These are phyloP conservation scores for Angomonas deanei DNA, from an alignment of 208 protist genomes.

Conservation along the genomic window DNA sequence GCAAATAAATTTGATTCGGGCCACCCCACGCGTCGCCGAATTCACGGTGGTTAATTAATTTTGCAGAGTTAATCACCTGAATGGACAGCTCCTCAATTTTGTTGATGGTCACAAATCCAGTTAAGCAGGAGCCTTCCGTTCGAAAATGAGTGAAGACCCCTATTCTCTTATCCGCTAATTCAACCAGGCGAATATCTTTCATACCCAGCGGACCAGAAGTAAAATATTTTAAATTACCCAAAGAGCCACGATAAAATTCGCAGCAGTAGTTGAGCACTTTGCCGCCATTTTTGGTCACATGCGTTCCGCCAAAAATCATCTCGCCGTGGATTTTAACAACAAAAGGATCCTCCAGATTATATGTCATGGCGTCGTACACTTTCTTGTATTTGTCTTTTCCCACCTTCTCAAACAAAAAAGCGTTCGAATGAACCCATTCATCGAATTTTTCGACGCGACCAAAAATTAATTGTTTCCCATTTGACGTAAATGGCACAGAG, in stretches of 20 bases:
- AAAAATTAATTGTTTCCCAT: constrained; percentile 28
- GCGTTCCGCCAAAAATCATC: constrained; percentile 28
- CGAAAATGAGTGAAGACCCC: constrained; percentile 56
- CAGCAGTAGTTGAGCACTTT: constrained; percentile 32
- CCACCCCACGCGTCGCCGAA: constrained; percentile 47
- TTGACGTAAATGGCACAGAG: constrained; percentile 28
- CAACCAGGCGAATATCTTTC: constrained; percentile 32
- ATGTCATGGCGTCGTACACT: constrained; percentile 17
- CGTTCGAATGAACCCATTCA: constrained; percentile 28
- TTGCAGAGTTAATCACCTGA: constrained; percentile 35
- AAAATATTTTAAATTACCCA: constrained; percentile 18
- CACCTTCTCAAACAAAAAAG: constrained; percentile 33
- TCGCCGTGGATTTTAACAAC: constrained; percentile 21
- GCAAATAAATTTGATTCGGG: constrained; percentile 56
- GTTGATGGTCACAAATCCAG: constrained; percentile 51
- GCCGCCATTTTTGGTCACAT: constrained; percentile 18
- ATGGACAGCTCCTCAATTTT: constrained; percentile 38
- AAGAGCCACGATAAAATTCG: constrained; percentile 29
- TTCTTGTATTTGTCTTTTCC: constrained; percentile 34
- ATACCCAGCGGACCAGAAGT: constrained; percentile 25
- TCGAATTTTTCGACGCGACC: constrained; percentile 25
- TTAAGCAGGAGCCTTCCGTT: constrained; percentile 39
- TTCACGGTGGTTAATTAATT: constrained; percentile 46
- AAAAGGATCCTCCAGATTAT: constrained; percentile 35
- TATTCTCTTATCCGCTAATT: constrained; percentile 33